Evolutionary conservation across 2,329 filamentous ascomycete genomes (phyloP), one percentile per base, ranked within the genome.

Genomic region (Aspergillus uvarum): DNA sequence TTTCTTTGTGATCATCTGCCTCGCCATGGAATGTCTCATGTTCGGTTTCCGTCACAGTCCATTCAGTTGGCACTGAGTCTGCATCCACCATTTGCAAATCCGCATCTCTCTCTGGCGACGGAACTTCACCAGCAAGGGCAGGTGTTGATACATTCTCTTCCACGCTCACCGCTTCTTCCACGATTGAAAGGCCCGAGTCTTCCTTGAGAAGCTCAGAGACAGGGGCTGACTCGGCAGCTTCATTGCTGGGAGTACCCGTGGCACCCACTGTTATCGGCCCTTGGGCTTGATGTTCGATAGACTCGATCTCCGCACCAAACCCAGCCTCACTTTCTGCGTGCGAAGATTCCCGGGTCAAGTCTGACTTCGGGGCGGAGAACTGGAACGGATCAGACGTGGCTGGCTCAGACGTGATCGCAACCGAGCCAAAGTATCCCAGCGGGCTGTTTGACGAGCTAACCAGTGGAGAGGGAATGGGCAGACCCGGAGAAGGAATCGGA

Each of bases 401-500:
- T 31, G 38, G 38, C 3, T 66, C 65, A 1, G 57, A 44, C 19
- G 60, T 56, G 16, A 62, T 22, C 31, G 64, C 47, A 22, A 62
- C 60, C 4, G 64, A 56, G n/a, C 69, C 65, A 59, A 78, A 78
- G 58, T 77, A 77, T 10, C 67, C 69, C 12, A 67, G 61, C 4
- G 64, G 47, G 55, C 64, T 66, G 44, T 65, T 62, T 16, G 73
- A 63, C 29, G 61, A 62, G 12, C 71, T 67, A 32, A 74, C 61
- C 24, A 79, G 63, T 14, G 78, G 76, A 24, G 77, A 79, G 6
- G 78, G 73, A 47, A 75, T 65, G 11, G 77, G 74, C 38, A 78
- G 69, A 6, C 73, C 74, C 11, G 76, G 72, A 22, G 78, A 79
- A 42, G 73, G 68, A 38, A 78, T 64, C 16, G 76, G 77, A 29